These are phyloP conservation scores for Lasiodiplodia sp. DNA, from an alignment of 2,329 filamentous ascomycete species.

Conservation along the genomic window DNA sequence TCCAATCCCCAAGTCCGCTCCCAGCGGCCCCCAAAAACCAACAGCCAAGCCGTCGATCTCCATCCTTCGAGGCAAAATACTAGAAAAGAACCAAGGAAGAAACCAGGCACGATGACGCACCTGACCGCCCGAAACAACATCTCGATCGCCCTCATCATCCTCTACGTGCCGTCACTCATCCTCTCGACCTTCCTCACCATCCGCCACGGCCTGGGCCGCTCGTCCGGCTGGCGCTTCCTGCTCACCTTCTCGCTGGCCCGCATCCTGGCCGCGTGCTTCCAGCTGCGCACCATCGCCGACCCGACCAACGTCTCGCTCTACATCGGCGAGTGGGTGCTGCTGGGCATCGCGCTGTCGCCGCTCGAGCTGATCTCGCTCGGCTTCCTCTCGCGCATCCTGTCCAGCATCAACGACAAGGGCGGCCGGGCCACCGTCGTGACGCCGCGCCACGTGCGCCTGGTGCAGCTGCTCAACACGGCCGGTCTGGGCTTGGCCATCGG, in stretches of 20 bases:
- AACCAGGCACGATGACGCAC: neutral
- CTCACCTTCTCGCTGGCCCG: slow-evolving; percentile 10
- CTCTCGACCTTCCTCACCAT: slow-evolving; percentile 20
- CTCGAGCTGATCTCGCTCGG: slow-evolving; percentile 22
- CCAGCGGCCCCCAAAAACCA: neutral
- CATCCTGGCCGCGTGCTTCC: slow-evolving; percentile 17
- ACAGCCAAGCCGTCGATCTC: neutral
- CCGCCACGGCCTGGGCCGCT: slow-evolving; percentile 20
- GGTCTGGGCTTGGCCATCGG: slow-evolving; percentile 9
- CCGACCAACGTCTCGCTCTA: slow-evolving; percentile 14
- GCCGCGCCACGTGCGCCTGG: slow-evolving; percentile 14
- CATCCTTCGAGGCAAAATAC: neutral
- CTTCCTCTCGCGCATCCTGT: slow-evolving; percentile 19
- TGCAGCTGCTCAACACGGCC: slow-evolving; percentile 20
- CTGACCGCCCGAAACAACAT: slow-evolving; percentile 12
- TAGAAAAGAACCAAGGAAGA: neutral
- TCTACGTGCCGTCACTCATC: slow-evolving; percentile 20
- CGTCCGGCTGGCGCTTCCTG: slow-evolving; percentile 27
- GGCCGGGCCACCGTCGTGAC: neutral
- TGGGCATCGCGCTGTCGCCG: slow-evolving; percentile 24
- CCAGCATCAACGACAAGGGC: slow-evolving; percentile 13
- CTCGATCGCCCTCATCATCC: slow-evolving; percentile 19
- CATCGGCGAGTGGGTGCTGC: slow-evolving; percentile 27
- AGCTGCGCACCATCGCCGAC: slow-evolving; percentile 14
- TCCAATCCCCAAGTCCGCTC: neutral